Evolutionary conservation across 2,329 filamentous ascomycete species (phyloP), one percentile per base, ranked within the genome.

Genomic region (Calonectria fujianensis): DNA sequence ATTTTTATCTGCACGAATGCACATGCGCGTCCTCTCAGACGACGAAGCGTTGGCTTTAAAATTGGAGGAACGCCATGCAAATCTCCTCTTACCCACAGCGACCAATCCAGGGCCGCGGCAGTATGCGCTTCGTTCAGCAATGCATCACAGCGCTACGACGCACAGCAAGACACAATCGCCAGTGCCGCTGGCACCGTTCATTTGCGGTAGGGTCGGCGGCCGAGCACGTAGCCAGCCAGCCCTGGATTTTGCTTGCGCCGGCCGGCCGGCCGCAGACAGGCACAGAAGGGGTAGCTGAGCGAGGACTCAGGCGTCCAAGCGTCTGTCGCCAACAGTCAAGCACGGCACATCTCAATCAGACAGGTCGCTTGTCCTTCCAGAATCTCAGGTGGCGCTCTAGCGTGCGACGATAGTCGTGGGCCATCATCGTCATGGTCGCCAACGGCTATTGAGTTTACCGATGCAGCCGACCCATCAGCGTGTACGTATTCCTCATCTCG

Each of bases 21-120:
- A 67, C 66, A 65, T 73, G 65, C 71, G 51, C 64, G 50, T 37
- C 54, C 54, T 51, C 64, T 63, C 64, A 32, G n/a, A 50, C 52
- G 50, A 68, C 54, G 39, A 45, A 31, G 54, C 70, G 52, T 61
- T 48, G 67, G 51, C 37, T 59, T 75, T 75, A 57, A 75, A 70
- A 75, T 74, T 75, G 57, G 50, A 75, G 74, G 74, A 59, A 71
- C 74, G 59, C 32, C 68, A 57, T 64, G 39, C 73, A 57, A 67
- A 52, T 69, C 66, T 71, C 57, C 45, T 52, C 11, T 31, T 57
- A 74, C 35, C 63, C 72, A 70, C 67, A 41, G n/a, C 52, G 6
- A 31, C 66, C 67, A 70, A 66, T 64, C 50, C 67, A 69, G 27
- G 37, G 39, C 20, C 9, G 37, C 35, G 35, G 41, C 50, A 37